Evolutionary conservation across 2,329 filamentous ascomycete genomes (phyloP).

Genomic region (Pyrenophora graminea): DNA sequence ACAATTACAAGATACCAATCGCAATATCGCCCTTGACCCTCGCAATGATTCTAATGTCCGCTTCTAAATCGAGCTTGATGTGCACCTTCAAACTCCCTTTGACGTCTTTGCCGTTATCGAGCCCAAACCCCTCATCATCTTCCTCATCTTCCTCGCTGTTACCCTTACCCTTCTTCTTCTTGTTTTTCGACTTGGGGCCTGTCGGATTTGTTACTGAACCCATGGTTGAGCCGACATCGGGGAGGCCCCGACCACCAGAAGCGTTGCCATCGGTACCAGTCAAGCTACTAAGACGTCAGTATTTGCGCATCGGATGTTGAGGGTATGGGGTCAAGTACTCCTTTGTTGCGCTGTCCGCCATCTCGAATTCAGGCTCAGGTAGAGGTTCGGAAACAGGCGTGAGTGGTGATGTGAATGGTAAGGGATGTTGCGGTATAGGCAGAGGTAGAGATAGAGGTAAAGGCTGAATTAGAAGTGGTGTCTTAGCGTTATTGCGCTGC

Average conservation of each 20-base stretch:
- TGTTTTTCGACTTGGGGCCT: background rate
- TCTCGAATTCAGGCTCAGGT: constrained; percentile 3
- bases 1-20: constrained; percentile 24
- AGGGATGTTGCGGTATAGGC: constrained; percentile 3
- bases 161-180: constrained; percentile 4
- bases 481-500: constrained; percentile 14
- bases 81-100: constrained; percentile 31
- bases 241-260: constrained; percentile 12
- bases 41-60: constrained; percentile 27
- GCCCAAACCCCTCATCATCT: constrained; percentile 22
- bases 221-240: constrained; percentile 14
- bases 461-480: constrained; percentile 3
- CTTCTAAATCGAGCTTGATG: constrained; percentile 30
- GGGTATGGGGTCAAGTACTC: background rate
- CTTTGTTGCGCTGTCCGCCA: constrained; percentile 13
- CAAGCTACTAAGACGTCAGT: constrained; percentile 4
- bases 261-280: constrained; percentile 11
- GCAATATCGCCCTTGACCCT: constrained; percentile 30
- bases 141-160: constrained; percentile 4
- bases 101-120: constrained; percentile 27
- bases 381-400: constrained; percentile 1
- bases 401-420: constrained; percentile 1
- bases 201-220: constrained; percentile 8
- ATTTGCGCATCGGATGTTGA: background rate
- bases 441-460: background rate